Base-by-base conservation (phyloP, 805 yeast species). In the Saturnispora mendoncae region DNA sequence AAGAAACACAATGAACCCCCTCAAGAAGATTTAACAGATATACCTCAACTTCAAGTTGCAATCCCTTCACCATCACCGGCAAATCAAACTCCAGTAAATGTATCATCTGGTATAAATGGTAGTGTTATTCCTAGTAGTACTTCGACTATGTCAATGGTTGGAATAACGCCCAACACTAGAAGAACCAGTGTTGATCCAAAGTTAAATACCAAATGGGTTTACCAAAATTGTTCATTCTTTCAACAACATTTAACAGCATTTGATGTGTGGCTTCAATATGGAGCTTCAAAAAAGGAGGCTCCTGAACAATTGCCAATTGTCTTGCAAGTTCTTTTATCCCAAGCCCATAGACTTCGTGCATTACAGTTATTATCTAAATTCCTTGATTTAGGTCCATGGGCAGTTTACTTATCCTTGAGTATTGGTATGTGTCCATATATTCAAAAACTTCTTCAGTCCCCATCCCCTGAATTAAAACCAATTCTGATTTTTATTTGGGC, bases 401-500 rank as follows among this genome's bases (percentile, higher is more conserved):
- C 98, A 0, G 97, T 92, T 0, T 84, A 87, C 52, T 65, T 88
- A 24, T 94, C 97, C 0, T 65, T 92, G 25, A 84, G 95, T 6
- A 88, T 92, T 49, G 97, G 97, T 18, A 90, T 92, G 24, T 92
- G 90, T 61, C 97, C 97, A 0, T 92, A 92, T 56, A 95, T 92
- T 25, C 66, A 90, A 41, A 86, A 88, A 52, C 69, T 92, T 18
- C 64, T 92, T 26, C 97, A 90, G 57, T 80, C 94, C 45, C 97
- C 97, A 0, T 96, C 97, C 0, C 94, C 85, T 21, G 97, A 92
- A 54, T 67, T 92, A 45, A 87, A 87, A 53, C 97, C 97, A 0
- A 95, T 90, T 3, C 64, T 92, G 43, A 92, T 92, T 2, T 92
- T 90, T 54, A 92, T 92, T 41, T 92, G 98, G 98, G 95, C 97